Evolutionary conservation across 1,284 basidiomycete species (phyloP).

Genomic region (Trichosporon faecale): DNA sequence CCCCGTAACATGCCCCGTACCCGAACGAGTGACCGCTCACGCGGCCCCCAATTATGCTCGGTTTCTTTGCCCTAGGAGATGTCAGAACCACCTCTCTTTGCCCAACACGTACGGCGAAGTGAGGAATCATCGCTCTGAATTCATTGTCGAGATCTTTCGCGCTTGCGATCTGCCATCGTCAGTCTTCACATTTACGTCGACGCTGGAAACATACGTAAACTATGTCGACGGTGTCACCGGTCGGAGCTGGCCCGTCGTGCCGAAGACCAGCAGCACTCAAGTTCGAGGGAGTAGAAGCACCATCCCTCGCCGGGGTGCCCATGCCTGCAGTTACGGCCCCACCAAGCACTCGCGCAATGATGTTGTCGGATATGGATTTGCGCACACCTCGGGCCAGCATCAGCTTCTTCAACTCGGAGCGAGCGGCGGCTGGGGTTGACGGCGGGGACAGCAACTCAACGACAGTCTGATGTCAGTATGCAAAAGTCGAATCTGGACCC

Average conservation of each 20-base stretch:
- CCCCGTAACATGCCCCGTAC: constrained; percentile 91
- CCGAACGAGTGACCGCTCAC: constrained; percentile 73
- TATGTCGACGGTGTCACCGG: constrained; percentile 58
- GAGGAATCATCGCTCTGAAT: constrained; percentile 70
- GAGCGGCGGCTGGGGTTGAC: constrained; percentile 75
- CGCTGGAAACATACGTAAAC: constrained; percentile 62
- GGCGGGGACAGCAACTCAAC: constrained; percentile 80
- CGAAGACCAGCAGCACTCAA: constrained; percentile 58
- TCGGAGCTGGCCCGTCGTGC: not conserved
- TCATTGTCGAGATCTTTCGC: constrained; percentile 79
- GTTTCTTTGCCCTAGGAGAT: constrained; percentile 80
- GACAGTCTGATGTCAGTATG: constrained; percentile 57
- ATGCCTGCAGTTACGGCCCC: constrained; percentile 16
- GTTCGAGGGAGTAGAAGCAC: constrained; percentile 22
- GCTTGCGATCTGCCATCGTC: constrained; percentile 66
- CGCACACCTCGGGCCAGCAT: constrained; percentile 77
- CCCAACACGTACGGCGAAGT: constrained; percentile 65
- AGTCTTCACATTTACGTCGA: not conserved
- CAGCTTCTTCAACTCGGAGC: constrained; percentile 89
- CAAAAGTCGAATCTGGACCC: not conserved
- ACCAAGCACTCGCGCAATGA: constrained; percentile 52
- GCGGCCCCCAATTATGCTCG: constrained; percentile 88
- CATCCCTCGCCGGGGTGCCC: not conserved
- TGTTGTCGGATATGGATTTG: constrained; percentile 66
- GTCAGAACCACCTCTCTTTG: constrained; percentile 12